Evolutionary conservation across 202 grass and related monocot genomes (phyloP), one percentile per base, ranked within the genome.

Genomic region (Panicum virgatum): DNA sequence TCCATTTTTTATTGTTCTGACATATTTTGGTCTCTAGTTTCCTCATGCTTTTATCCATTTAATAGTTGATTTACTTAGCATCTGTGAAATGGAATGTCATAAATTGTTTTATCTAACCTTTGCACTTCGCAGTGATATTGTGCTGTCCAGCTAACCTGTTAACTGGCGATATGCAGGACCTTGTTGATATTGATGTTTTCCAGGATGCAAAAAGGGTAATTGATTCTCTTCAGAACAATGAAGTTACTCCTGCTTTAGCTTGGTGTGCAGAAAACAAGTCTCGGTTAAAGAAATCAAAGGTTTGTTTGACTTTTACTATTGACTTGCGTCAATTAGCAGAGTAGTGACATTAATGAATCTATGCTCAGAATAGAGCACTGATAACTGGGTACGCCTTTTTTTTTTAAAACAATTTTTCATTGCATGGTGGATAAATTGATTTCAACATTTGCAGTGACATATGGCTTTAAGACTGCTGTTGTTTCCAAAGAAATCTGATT

Each of bases 231-330:
- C 91, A 76, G 54, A 92, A 96, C 65, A 99, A 90, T 76, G 93
- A 99, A 81, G 89, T 92, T 34, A 65, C 75, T 87, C 91, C 85
- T 82, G 97, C 93, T 87, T 83, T 99, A 75, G 83, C 87, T 62
- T 99, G 97, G 93, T 99, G 91, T 90, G 89, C 96, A 40, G 97
- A 99, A 90, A 99, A 99, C 76, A 96, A 94, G 77, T 92, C 91
- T 16, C 88, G 91, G 27, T 79, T 99, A 81, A 99, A 99, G 89
- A 99, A 99, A 87, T 91, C 93, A 26, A 96, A 98, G 96, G 96
- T 98, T 86, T 73, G 29, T 74, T 61, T 75, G 45, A 23, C 16
- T 48, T 12, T 80, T 38, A 43, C 38, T 36, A 40, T 83, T 47
- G 42, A 20, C 74, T 43, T 75, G 62, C 22, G 66, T 73, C 15